These are phyloP conservation scores for Spathaspora passalidarum DNA, from an alignment of 805 yeast species.

Conservation along the genomic window DNA sequence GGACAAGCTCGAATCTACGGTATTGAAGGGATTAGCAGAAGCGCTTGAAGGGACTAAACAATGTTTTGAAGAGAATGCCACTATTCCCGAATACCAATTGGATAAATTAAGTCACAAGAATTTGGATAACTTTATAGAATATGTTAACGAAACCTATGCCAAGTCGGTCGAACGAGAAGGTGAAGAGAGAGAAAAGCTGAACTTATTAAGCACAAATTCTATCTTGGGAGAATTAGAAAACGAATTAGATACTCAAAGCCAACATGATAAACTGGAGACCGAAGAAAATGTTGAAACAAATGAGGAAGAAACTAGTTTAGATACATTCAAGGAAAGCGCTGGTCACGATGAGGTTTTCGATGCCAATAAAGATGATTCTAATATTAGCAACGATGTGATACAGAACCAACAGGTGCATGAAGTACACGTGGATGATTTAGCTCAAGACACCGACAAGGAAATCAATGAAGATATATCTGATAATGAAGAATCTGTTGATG, in stretches of 20 bases:
- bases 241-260: slow-evolving; percentile 8
- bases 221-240: slow-evolving; percentile 7
- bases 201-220: slow-evolving; percentile 7
- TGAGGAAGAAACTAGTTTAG: neutral
- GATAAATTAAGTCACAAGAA: slow-evolving; percentile 29
- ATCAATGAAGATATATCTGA: neutral
- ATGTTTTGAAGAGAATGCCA: slow-evolving; percentile 19
- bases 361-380: slow-evolving; percentile 3
- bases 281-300: neutral
- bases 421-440: neutral
- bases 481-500: neutral
- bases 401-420: neutral
- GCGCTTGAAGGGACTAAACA: slow-evolving; percentile 33
- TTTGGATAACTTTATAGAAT: slow-evolving; percentile 27
- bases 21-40: slow-evolving; percentile 29
- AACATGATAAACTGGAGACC: neutral
- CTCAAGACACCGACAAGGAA: neutral
- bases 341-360: neutral
- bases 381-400: neutral
- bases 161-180: slow-evolving; percentile 23
- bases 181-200: slow-evolving; percentile 5
- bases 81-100: slow-evolving; percentile 27
- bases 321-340: neutral
- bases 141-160: slow-evolving; percentile 20
- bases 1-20: slow-evolving; percentile 24